phyloP scores from a whole-genome alignment of 495 filamentous ascomycete species.

The Polyplosphaeria fusca region DNA sequence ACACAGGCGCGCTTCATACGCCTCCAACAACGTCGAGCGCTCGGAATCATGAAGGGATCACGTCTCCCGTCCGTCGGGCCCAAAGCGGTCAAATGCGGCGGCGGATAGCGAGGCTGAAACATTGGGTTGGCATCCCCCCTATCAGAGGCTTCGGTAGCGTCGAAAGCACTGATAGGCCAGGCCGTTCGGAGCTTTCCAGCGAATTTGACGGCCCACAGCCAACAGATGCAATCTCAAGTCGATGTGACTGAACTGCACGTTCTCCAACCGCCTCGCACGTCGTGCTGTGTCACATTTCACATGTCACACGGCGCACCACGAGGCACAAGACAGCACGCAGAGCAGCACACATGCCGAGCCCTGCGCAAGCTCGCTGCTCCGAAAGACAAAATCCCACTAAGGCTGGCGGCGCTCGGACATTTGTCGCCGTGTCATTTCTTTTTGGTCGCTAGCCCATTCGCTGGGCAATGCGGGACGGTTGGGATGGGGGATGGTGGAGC shows the following conservation, averaged over 20 bases:
- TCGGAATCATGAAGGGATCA: conserved; percentile 16
- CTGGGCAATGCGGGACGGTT: conserved; percentile 8
- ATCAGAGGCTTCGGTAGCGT: conserved; percentile 8
- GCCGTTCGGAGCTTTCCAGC: background rate
- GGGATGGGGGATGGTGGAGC: conserved; percentile 1
- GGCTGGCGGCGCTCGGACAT: conserved; percentile 4
- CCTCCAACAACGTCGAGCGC: background rate
- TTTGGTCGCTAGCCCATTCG: conserved; percentile 14
- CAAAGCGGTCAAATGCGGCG: conserved; percentile 9
- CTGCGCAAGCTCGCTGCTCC: background rate
- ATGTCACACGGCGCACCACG: background rate
- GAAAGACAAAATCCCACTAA: conserved; percentile 1
- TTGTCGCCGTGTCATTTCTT: conserved; percentile 4
- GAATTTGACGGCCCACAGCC: conserved; percentile 4
- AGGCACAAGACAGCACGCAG: background rate
- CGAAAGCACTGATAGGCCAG: conserved; percentile 9
- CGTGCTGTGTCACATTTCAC: conserved; percentile 14
- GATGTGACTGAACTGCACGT: background rate
- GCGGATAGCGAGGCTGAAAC: conserved; percentile 24
- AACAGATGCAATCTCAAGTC: conserved; percentile 7
- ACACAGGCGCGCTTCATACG: background rate
- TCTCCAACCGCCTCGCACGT: background rate
- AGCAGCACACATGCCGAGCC: background rate
- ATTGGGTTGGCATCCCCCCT: background rate
- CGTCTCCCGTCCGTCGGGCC: conserved; percentile 23